These are phyloP conservation scores for Kockiozyma suomiensis DNA, from an alignment of 805 yeast species.

Conservation along the genomic window DNA sequence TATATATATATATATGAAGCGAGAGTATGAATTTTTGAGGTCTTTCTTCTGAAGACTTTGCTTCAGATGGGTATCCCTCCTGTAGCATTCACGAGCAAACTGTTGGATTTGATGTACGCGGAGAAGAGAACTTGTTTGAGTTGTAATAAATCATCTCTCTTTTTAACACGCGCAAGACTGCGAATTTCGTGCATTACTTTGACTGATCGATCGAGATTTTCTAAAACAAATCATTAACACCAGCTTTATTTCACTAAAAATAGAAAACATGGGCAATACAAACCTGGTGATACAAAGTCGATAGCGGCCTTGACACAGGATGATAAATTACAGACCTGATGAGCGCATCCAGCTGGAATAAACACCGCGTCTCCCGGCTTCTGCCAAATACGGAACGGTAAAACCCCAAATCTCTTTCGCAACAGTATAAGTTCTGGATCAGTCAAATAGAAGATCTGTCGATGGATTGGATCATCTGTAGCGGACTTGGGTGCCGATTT, in stretches of 20 bases:
- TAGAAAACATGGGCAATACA: not conserved
- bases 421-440: slow-evolving; percentile 24
- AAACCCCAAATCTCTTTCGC: slow-evolving; percentile 19
- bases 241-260: not conserved
- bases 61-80: too few relatives aligned
- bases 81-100: not conserved
- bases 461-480: slow-evolving; percentile 31
- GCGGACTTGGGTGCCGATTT: not conserved
- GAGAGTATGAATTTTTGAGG: too few relatives aligned
- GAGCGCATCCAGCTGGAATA: slow-evolving; percentile 34
- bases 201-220: slow-evolving; percentile 25
- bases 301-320: slow-evolving; percentile 28
- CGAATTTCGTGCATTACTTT: slow-evolving; percentile 21
- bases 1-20: too few relatives aligned
- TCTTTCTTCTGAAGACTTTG: too few relatives aligned
- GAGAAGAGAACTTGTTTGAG: slow-evolving; percentile 24
- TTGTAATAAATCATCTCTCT: slow-evolving; percentile 29
- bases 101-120: slow-evolving; percentile 21
- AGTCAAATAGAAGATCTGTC: slow-evolving; percentile 28
- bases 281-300: slow-evolving; percentile 33
- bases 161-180: slow-evolving; percentile 19
- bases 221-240: not conserved
- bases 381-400: slow-evolving; percentile 28
- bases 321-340: slow-evolving; percentile 32
- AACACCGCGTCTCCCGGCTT: slow-evolving; percentile 34